A percentile compares a stretch with the other conserved stretches of the same genome.
Conservation (phyloP, 2,329 filamentous ascomycete species). For the Penicillium palitans region DNA sequence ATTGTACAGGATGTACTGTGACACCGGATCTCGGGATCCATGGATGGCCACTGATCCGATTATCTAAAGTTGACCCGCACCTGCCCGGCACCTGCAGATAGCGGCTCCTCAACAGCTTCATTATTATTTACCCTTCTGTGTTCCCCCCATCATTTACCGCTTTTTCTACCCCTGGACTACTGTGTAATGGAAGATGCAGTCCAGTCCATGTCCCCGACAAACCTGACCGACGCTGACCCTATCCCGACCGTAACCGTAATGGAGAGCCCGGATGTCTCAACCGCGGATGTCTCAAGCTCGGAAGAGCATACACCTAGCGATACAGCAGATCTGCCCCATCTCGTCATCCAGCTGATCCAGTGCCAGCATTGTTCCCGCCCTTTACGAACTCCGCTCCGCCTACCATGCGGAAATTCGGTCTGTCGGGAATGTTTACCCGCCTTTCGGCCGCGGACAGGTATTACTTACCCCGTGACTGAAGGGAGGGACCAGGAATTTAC, state of each 20-base stretch:
- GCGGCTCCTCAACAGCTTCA: slow-evolving; percentile 15
- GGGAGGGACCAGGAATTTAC: slow-evolving; percentile 67
- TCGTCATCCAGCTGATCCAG: slow-evolving; percentile 72
- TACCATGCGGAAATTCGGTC: slow-evolving; percentile 78
- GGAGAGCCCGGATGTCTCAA: slow-evolving; percentile 11
- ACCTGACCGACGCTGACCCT: slow-evolving; percentile 5
- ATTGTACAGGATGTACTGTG: not conserved
- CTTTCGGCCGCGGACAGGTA: slow-evolving; percentile 63
- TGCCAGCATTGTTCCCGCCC: slow-evolving; percentile 72
- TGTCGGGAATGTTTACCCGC: slow-evolving; percentile 74
- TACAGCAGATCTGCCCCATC: slow-evolving; percentile 58
- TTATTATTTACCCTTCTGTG: not conserved
- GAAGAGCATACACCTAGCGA: slow-evolving; percentile 43
- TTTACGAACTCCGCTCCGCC: slow-evolving; percentile 66
- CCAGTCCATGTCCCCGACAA: not conserved
- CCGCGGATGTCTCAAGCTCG: slow-evolving; percentile 21
- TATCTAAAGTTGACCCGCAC: slow-evolving; percentile 26
- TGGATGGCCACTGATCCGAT: slow-evolving; percentile 9
- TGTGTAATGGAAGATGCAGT: slow-evolving; percentile 18
- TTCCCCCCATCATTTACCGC: not conserved
- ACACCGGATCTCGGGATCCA: not conserved
- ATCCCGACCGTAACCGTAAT: slow-evolving; percentile 12
- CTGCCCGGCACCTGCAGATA: slow-evolving; percentile 6
- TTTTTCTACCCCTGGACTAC: not conserved
- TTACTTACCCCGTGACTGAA: slow-evolving; percentile 73